phyloP scores from a whole-genome alignment of 1,139 yeast species.

The Diutina ranongensis region DNA sequence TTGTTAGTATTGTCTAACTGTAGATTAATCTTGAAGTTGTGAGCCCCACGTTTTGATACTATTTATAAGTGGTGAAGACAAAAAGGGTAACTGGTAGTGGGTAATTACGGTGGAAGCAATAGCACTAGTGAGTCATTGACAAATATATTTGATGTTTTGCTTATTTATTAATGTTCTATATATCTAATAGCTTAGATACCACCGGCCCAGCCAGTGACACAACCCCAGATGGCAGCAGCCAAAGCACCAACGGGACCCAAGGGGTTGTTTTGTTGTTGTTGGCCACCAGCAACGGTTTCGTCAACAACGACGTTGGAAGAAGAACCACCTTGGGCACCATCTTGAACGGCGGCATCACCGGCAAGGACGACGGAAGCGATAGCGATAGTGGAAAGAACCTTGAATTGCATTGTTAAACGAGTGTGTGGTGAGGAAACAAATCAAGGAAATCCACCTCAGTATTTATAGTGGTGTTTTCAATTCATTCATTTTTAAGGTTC shows the following conservation, averaged over 20 bases:
- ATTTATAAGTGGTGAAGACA: too few species aligned
- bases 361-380: background rate
- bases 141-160: too few species aligned
- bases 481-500: background rate
- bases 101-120: too few species aligned
- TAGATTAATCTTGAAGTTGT: too few species aligned
- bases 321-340: background rate
- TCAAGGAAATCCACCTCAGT: background rate
- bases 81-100: too few species aligned
- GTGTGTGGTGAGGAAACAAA: background rate
- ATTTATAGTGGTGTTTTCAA: background rate
- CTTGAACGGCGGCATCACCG: background rate
- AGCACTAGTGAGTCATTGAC: too few species aligned
- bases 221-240: slow-evolving; percentile 5
- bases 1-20: too few species aligned
- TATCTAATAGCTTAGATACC: background rate
- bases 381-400: background rate
- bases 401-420: background rate
- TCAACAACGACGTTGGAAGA: background rate
- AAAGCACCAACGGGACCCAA: slow-evolving; percentile 5
- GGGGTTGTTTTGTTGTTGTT: background rate
- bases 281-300: background rate
- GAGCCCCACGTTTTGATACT: too few species aligned
- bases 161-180: too few species aligned
- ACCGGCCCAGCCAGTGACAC: background rate